Evolutionary conservation across 192 early-diverging fungal species (phyloP).

Genomic region (Coemansia erecta): DNA sequence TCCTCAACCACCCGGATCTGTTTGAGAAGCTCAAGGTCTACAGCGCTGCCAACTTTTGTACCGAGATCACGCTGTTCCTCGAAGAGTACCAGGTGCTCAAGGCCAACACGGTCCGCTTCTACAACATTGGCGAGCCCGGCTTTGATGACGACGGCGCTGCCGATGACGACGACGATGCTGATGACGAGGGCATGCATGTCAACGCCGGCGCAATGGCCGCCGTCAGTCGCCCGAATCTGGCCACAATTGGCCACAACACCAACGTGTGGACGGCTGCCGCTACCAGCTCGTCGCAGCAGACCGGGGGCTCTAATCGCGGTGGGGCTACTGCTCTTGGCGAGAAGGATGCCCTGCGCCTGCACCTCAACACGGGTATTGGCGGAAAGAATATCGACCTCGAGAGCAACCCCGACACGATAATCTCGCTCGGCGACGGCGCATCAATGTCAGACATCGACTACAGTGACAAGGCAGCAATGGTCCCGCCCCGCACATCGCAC

Average conservation of each 20-base stretch:
- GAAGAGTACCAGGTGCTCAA: slow-evolving; percentile 58
- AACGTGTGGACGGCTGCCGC: slow-evolving; percentile 14
- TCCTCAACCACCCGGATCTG: slow-evolving; percentile 52
- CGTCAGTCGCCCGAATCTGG: slow-evolving; percentile 24
- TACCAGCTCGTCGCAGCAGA: not conserved
- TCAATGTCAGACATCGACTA: slow-evolving; percentile 26
- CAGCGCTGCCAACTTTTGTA: slow-evolving; percentile 52
- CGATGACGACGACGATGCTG: slow-evolving; percentile 17
- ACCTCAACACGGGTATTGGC: slow-evolving; percentile 17
- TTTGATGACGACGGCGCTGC: slow-evolving; percentile 35
- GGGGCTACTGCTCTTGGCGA: slow-evolving; percentile 9
- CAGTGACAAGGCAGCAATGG: slow-evolving; percentile 29
- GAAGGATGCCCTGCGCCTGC: slow-evolving; percentile 41
- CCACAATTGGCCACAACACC: slow-evolving; percentile 12
- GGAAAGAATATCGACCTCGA: slow-evolving; percentile 34
- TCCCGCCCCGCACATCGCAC: slow-evolving; percentile 7
- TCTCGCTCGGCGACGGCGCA: slow-evolving; percentile 17
- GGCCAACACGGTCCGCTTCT: slow-evolving; percentile 52
- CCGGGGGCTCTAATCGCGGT: not conserved
- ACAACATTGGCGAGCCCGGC: slow-evolving; percentile 51
- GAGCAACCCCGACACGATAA: slow-evolving; percentile 51
- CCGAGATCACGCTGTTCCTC: slow-evolving; percentile 52
- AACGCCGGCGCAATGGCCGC: not conserved
- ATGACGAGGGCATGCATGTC: not conserved
- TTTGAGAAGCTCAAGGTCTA: slow-evolving; percentile 51